phyloP scores from a whole-genome alignment of 805 yeast genomes.

The Teunomyces tritomae region DNA sequence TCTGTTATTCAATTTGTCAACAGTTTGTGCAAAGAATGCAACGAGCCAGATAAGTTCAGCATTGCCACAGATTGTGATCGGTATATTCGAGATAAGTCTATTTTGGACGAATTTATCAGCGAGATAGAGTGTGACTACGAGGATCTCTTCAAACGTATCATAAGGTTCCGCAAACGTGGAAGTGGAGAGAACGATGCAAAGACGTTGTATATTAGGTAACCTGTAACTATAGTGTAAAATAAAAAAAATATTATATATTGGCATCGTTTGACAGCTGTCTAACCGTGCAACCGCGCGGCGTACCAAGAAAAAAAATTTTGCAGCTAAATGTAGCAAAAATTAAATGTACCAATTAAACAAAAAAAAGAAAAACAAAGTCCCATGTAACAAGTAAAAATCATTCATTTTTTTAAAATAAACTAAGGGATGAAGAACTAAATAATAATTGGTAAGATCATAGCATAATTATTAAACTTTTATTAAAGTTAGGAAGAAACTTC shows the following conservation, averaged over 20 bases:
- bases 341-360: not conserved
- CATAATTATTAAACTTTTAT: too few species aligned
- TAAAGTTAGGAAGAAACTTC: not conserved
- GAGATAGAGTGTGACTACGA: conserved; percentile 15
- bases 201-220: conserved; percentile 3
- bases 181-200: not conserved
- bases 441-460: too few species aligned
- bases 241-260: not conserved
- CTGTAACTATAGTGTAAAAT: not conserved
- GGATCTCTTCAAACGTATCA: conserved; percentile 9
- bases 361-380: too few species aligned
- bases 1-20: conserved; percentile 10
- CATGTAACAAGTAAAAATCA: not conserved
- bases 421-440: not conserved
- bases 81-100: conserved; percentile 12
- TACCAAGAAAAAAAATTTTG: not conserved
- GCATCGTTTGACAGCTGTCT: not conserved
- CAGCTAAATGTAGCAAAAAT: not conserved
- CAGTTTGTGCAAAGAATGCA: conserved; percentile 8
- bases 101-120: conserved; percentile 14
- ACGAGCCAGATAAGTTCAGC: conserved; percentile 7
- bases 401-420: not conserved
- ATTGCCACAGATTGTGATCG: conserved; percentile 12
- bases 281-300: not conserved
- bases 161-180: conserved; percentile 8